Base-by-base conservation (phyloP, 305 asterid genomes). In the Fraxinus latifolia region DNA sequence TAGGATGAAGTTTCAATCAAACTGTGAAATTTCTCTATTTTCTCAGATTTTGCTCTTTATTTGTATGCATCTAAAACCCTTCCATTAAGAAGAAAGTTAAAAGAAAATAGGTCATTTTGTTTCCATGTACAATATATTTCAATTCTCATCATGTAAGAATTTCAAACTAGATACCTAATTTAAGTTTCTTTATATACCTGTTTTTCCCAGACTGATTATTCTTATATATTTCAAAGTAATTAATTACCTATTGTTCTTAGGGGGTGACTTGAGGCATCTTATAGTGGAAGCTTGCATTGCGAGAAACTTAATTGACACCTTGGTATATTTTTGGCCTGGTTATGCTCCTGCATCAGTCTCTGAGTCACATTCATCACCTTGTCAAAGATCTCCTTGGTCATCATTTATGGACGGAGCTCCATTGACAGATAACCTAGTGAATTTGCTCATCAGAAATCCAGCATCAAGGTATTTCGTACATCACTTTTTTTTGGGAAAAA, bases 271-370 rank as follows among this genome's bases (percentile, higher is more conserved):
- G 87, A 77, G 84, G 80, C 80, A 84, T 70, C 82, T 84, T 70
- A 77, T 84, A 71, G 84, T 81, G 37, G 87, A 84, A 77, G 82
- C 87, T 58, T 84, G 87, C 77, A 77, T 84, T 77, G 84, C 84
- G 21, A 81, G 87, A 81, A 77, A 84, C 79, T 67, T 84, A 50
- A 32, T 84, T 53, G 82, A 77, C 75, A 84, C 77, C 1, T 84
- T 84, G 58, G 82, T 79, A n/a, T 81, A 84, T 73, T 84, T 81
- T 23, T 84, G 87, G 84, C 87, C 87, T 29, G 80, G 84, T 23
- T 81, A 81, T 42, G 29, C 75, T 37, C 77, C 82, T 77, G 81
- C 36, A 14, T 27, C 50, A 71, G 27, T 72, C 33, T 65, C 87
- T 31, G 75, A 12, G 42, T 68, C 74, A 68, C 21, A 68, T 29